These are phyloP conservation scores for Leishmania braziliensis DNA, from an alignment of 208 protist species.

Conservation along the genomic window DNA sequence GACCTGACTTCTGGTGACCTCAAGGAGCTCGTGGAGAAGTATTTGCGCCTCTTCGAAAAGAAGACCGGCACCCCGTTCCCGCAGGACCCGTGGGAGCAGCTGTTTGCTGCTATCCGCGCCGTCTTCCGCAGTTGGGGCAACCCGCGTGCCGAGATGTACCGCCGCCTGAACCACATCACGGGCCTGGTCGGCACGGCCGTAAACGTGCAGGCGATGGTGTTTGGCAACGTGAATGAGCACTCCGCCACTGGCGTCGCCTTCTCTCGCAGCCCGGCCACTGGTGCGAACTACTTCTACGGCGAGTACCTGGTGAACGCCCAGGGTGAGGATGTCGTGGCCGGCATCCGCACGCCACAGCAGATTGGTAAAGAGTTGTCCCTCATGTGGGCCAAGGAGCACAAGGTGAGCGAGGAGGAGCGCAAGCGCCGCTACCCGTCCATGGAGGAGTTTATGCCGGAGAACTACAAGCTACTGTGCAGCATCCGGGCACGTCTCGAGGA, in stretches of 20 bases:
- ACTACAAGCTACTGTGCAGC: constrained; percentile 85
- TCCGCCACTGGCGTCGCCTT: constrained; percentile 96
- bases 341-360: constrained; percentile 94
- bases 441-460: constrained; percentile 86
- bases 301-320: constrained; percentile 96
- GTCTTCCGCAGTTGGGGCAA: constrained; percentile 94
- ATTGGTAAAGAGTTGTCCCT: constrained; percentile 66
- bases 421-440: constrained; percentile 70
- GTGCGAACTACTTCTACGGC: constrained; percentile 93
- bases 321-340: constrained; percentile 96
- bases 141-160: constrained; percentile 90
- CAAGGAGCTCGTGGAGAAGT: constrained; percentile 71
- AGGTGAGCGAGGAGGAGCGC: constrained; percentile 71
- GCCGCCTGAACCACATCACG: constrained; percentile 90
- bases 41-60: constrained; percentile 65
- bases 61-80: constrained; percentile 84
- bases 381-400: constrained; percentile 75
- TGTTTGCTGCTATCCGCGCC: constrained; percentile 84
- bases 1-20: constrained; percentile 86
- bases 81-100: constrained; percentile 88
- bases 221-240: constrained; percentile 92
- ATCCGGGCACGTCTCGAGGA: constrained; percentile 83
- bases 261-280: constrained; percentile 93
- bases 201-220: constrained; percentile 96
- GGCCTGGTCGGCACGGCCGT: constrained; percentile 94